A percentile compares a stretch with the other conserved stretches of the same genome.
phyloP scores from a whole-genome alignment of 352 stramenopile genomes.

The Globisporangium apiculatum region DNA sequence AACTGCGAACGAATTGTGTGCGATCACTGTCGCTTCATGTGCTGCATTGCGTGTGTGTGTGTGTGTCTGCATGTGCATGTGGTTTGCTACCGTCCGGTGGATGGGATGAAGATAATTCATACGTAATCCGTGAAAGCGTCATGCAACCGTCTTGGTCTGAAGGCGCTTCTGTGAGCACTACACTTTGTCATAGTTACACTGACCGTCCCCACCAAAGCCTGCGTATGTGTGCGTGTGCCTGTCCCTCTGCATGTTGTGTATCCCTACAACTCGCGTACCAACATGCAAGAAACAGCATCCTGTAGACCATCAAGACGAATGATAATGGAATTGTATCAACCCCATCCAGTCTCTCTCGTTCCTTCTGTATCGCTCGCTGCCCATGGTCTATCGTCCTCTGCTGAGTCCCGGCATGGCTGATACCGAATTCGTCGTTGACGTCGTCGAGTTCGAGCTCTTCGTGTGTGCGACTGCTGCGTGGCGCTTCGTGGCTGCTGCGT shows the following conservation, averaged over 20 bases:
- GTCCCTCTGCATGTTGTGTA: no score
- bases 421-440: constrained; percentile 2
- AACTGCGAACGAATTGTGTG: no score
- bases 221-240: neutral
- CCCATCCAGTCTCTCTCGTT: no score
- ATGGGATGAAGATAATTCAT: constrained; percentile 15
- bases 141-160: constrained; percentile 16
- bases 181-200: constrained; percentile 57
- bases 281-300: no score
- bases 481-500: constrained; percentile 15
- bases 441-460: constrained; percentile 22
- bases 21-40: neutral
- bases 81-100: neutral
- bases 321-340: no score
- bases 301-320: no score
- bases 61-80: constrained; percentile 1
- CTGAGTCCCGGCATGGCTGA: neutral
- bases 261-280: no score
- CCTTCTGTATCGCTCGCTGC: no score
- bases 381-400: constrained; percentile 2
- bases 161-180: constrained; percentile 27
- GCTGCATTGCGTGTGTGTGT: neutral
- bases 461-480: constrained; percentile 25
- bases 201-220: constrained; percentile 22
- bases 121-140: constrained; percentile 16